Conservation (phyloP, 2,329 filamentous ascomycete species). For the Onygena corvina region DNA sequence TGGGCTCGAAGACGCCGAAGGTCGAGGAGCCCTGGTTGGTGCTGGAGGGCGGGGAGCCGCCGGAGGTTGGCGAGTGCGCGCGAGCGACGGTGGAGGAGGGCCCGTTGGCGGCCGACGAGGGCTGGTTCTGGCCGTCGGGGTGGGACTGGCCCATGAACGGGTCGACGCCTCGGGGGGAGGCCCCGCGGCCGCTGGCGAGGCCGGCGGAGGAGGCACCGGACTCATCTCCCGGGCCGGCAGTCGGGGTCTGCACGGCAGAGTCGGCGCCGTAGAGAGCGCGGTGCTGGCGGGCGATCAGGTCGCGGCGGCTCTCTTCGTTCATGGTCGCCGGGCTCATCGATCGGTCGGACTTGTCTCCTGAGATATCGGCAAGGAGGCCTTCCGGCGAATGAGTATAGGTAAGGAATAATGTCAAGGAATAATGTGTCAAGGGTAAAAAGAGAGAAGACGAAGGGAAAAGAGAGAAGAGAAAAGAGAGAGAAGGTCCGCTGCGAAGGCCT, state of each 20-base stretch:
- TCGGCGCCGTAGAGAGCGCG: slow-evolving; percentile 79
- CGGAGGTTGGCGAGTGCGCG: slow-evolving; percentile 56
- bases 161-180: slow-evolving; percentile 72
- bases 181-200: slow-evolving; percentile 54
- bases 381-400: slow-evolving; percentile 27
- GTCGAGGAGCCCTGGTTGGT: slow-evolving; percentile 37
- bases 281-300: slow-evolving; percentile 90
- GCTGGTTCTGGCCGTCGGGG: slow-evolving; percentile 36
- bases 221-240: slow-evolving; percentile 56
- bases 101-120: slow-evolving; percentile 29
- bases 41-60: slow-evolving; percentile 61
- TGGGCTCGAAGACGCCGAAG: slow-evolving; percentile 50
- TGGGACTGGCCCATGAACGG: slow-evolving; percentile 45
- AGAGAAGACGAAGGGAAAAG: slow-evolving; percentile 25
- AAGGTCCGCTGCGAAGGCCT: slow-evolving; percentile 8
- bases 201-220: slow-evolving; percentile 35
- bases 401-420: slow-evolving; percentile 35
- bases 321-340: slow-evolving; percentile 72
- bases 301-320: slow-evolving; percentile 91
- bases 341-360: slow-evolving; percentile 68
- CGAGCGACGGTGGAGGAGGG: slow-evolving; percentile 32
- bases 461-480: slow-evolving; percentile 9
- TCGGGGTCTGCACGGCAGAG: slow-evolving; percentile 54
- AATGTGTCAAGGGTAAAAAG: slow-evolving; percentile 15
- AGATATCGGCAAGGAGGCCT: slow-evolving; percentile 57